phyloP scores from a whole-genome alignment of 176 grass and related monocot genomes.

The Lolium rigidum region DNA sequence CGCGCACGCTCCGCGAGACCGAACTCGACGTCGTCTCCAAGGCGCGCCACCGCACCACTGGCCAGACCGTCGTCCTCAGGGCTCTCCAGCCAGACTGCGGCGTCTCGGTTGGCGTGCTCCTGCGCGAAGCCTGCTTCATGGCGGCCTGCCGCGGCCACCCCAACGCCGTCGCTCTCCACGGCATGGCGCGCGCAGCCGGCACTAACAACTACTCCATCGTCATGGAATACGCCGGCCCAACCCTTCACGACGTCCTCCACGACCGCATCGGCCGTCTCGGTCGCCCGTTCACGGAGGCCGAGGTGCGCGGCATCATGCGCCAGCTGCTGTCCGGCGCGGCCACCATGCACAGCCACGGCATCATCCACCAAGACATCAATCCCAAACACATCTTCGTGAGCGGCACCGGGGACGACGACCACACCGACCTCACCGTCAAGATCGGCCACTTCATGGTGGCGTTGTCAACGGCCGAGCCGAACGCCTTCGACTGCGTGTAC shows the following conservation, averaged over 20 bases:
- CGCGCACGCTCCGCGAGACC: background rate
- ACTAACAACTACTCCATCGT: conserved; percentile 3
- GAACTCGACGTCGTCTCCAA: background rate
- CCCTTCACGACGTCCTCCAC: background rate
- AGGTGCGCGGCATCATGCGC: conserved; percentile 21
- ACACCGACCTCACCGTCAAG: background rate
- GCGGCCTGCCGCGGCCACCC: conserved; percentile 20
- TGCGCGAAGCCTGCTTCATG: conserved; percentile 25
- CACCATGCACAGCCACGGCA: background rate
- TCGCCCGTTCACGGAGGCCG: background rate
- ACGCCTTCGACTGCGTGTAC: background rate
- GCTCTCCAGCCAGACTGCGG: background rate
- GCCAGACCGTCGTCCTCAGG: background rate
- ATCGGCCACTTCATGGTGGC: conserved; percentile 16
- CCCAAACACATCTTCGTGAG: conserved; percentile 77
- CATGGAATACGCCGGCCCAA: background rate
- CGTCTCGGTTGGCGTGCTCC: background rate
- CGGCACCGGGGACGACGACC: background rate
- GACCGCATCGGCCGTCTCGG: background rate
- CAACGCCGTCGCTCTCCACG: background rate
- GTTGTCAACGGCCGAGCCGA: background rate
- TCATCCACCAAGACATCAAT: conserved; percentile 98
- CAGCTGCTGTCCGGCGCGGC: conserved; percentile 16
- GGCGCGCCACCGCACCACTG: conserved; percentile 10
- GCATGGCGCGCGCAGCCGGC: background rate